phyloP scores from a whole-genome alignment of 768 basidiomycete species.

The Amanita thiersii region DNA sequence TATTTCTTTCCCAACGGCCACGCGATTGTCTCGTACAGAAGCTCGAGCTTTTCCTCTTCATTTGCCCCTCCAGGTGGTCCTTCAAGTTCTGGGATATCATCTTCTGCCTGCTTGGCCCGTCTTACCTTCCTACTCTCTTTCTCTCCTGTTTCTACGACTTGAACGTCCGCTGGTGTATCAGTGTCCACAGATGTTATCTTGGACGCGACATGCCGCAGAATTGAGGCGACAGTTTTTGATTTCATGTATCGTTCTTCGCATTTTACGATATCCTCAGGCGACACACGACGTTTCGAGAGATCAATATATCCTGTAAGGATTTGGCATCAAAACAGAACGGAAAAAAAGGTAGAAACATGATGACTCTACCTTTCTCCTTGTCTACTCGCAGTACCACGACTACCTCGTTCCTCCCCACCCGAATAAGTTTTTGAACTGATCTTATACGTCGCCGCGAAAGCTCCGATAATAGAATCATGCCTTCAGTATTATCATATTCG shows the following conservation, averaged over 20 bases:
- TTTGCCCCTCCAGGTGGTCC: conserved; percentile 32
- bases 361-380: conserved; percentile 83
- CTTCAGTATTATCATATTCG: conserved; percentile 98
- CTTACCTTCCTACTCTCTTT: conserved; percentile 44
- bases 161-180: conserved; percentile 19
- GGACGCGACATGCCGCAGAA: conserved; percentile 85
- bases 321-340: background rate
- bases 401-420: conserved; percentile 96
- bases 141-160: conserved; percentile 26
- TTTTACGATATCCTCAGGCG: conserved; percentile 96
- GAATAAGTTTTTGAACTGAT: conserved; percentile 95
- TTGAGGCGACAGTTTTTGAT: conserved; percentile 91
- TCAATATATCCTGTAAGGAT: conserved; percentile 82
- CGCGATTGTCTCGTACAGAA: conserved; percentile 81
- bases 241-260: conserved; percentile 99
- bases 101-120: conserved; percentile 38
- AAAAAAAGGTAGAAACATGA: conserved; percentile 12
- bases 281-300: conserved; percentile 95
- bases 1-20: conserved; percentile 93
- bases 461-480: conserved; percentile 99
- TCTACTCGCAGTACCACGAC: conserved; percentile 97
- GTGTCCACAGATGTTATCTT: conserved; percentile 51
- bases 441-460: conserved; percentile 93
- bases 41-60: conserved; percentile 77
- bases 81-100: conserved; percentile 29